Evolutionary conservation across 495 filamentous ascomycete genomes (phyloP), one percentile per base, ranked within the genome.

Genomic region (Penicillium steckii): DNA sequence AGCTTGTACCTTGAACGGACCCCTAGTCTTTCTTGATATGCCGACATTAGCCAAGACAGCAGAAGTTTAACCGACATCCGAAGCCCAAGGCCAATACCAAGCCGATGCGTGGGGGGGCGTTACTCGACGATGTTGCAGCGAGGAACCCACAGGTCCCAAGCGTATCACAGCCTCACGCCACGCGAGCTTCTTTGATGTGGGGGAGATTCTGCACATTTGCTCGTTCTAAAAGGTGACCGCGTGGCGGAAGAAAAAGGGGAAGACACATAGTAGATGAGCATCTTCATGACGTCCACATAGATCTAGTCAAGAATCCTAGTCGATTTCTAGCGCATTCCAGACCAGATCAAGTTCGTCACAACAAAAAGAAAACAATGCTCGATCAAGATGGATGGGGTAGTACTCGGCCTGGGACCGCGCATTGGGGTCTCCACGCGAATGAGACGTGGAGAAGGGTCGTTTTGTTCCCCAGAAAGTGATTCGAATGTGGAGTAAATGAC

Each of bases 81-180:
- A 37, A 15, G 15, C n/a, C 4, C 38, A 32, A 45, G 32, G 19
- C 41, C 49, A 41, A 51, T 44, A n/a, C 13, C 25, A 10, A 56
- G 9, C 30, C 17, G 25, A 8, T 33, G 38, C 38, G 41, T n/a
- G n/a, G n/a, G 45, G 48, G 25, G 42, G 43, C 41, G 50, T 61
- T 58, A 44, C 55, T 13, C 29, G 47, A n/a, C 29, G 49, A 51
- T 48, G 59, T 61, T 27, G 44, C 38, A 61, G 12, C 38, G 44
- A 12, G 38, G 23, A 17, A 24, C 35, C 30, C 38, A 12, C 9
- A 15, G 10, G 12, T 38, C 18, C 4, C 38, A 23, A n/a, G n/a
- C n/a, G n/a, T 8, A 8, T 37, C 18, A 37, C 33, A 37, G 15
- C 38, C 19, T 41, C 18, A 41, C 19, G 21, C 19, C 37, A 41